phyloP scores from a whole-genome alignment of 1,284 basidiomycete genomes.

The Ustilago loliicola region DNA sequence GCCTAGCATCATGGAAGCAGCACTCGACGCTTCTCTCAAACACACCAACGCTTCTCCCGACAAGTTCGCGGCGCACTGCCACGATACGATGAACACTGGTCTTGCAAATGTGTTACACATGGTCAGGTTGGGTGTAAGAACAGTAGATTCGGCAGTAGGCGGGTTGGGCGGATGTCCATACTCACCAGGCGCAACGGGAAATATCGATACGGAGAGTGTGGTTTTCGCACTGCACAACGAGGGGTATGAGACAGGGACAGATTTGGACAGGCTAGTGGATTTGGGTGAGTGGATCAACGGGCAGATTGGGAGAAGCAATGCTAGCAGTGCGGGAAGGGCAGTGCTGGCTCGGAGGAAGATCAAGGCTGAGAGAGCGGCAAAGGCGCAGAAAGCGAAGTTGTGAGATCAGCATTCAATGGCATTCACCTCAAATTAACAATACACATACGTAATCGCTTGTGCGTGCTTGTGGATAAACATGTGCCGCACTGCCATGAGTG shows the following conservation, averaged over 20 bases:
- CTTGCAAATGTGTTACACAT: conserved; percentile 73
- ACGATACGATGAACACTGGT: conserved; percentile 90
- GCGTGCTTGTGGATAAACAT: background rate
- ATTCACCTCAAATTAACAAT: no score
- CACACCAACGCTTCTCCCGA: conserved; percentile 11
- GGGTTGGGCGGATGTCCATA: conserved; percentile 95
- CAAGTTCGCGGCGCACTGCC: conserved; percentile 76
- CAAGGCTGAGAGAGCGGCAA: conserved; percentile 26
- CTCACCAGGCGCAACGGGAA: conserved; percentile 80
- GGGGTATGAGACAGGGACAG: conserved; percentile 78
- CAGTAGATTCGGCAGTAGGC: conserved; percentile 78
- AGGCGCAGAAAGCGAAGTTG: conserved; percentile 21
- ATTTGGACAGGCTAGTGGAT: conserved; percentile 69
- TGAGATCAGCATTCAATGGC: background rate
- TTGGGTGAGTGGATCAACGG: conserved; percentile 52
- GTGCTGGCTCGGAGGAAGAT: conserved; percentile 48
- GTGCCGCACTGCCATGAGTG: no score
- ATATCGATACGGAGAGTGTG: conserved; percentile 75
- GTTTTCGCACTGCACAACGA: conserved; percentile 84
- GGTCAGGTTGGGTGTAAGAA: conserved; percentile 73
- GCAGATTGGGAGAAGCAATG: conserved; percentile 45
- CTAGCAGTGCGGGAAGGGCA: conserved; percentile 53
- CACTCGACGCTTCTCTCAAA: conserved; percentile 79
- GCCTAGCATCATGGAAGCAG: conserved; percentile 77
- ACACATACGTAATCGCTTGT: no score